Evolutionary conservation across 768 basidiomycete species (phyloP), one percentile per base, ranked within the genome.

Genomic region (Lactarius deliciosus): DNA sequence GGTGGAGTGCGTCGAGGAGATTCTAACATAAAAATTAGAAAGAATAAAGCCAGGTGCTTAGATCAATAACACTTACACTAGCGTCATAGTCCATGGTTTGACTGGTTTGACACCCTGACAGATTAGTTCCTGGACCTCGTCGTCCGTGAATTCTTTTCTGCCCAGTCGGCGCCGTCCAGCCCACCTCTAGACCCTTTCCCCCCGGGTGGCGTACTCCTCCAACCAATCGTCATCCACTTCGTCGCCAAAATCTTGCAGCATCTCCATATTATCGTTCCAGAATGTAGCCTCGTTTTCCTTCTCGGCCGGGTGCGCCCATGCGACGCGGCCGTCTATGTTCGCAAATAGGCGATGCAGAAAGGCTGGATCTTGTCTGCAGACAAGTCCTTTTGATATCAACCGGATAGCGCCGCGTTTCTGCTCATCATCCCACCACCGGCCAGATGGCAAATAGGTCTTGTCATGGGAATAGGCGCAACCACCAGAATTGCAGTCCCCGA

Each of bases 391-490:
- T 20, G 18, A 60, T 41, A 64, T 40, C 3, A 20, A 5, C 55
- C 57, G 61, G 45, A 60, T 30, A 3, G 20, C 10, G 4, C 13
- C 13, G n/a, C 30, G 2, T 60, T 57, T 55, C 1, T 38, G 30
- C 3, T 45, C 58, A 15, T 68, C 57, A 38, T 64, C 64, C 83
- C 83, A 86, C 83, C 83, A 85, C 1, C 83, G 80, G 22, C 66
- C 72, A 38, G 74, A 61, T 5, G 79, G 79, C 6, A 87, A 79
- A 62, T 79, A 81, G 5, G 73, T 74, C 60, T 76, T 80, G 28
- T 80, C 77, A 69, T 86, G 85, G 16, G 79, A 75, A 69, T 86
- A 86, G 6, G 77, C 77, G 68, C 85, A 86, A 9, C 58, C 69
- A 6, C 77, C 75, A 67, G 77, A 81, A 57, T 74, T 76, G 76